A percentile compares a stretch with the other conserved stretches of the same genome.
Evolutionary conservation across 2,329 filamentous ascomycete species (phyloP).

Genomic region (Penicillium vulpinum): DNA sequence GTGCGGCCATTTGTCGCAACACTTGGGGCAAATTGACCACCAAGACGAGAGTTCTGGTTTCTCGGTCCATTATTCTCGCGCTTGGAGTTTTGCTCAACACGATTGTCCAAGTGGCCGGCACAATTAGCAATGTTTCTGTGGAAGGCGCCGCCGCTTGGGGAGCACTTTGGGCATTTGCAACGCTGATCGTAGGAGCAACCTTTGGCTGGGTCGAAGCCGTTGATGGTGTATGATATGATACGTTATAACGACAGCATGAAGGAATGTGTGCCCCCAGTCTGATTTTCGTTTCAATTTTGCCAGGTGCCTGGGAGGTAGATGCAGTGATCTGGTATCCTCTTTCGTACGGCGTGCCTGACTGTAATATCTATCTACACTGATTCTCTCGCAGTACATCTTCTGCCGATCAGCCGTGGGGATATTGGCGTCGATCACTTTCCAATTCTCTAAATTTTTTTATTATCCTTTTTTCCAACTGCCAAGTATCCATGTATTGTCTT

Average conservation of each 20-base stretch:
- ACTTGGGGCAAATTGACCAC: conserved; percentile 63
- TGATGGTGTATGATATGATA: conserved; percentile 33
- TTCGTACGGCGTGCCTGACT: background rate
- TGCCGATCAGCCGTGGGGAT: background rate
- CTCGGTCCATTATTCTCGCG: conserved; percentile 59
- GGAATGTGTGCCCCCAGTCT: background rate
- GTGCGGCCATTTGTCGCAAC: conserved; percentile 61
- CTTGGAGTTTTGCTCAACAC: conserved; percentile 53
- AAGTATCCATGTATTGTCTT: background rate
- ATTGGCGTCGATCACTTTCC: background rate
- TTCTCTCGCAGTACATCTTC: background rate
- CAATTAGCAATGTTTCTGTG: conserved; percentile 68
- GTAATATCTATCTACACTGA: background rate
- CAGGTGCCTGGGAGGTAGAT: background rate
- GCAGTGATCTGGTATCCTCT: background rate
- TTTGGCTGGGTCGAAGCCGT: conserved; percentile 45
- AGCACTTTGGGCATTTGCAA: conserved; percentile 67
- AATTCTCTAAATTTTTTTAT: background rate
- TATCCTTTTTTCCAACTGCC: background rate
- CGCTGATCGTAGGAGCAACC: conserved; percentile 28
- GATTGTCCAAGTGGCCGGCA: conserved; percentile 65
- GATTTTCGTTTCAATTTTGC: background rate
- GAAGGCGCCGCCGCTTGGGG: conserved; percentile 72
- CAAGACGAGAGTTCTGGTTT: conserved; percentile 63
- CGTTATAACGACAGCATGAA: background rate